A percentile compares a stretch with the other conserved stretches of the same genome.
phyloP scores from a whole-genome alignment of 495 filamentous ascomycete species.

The Xylaria intraflava region DNA sequence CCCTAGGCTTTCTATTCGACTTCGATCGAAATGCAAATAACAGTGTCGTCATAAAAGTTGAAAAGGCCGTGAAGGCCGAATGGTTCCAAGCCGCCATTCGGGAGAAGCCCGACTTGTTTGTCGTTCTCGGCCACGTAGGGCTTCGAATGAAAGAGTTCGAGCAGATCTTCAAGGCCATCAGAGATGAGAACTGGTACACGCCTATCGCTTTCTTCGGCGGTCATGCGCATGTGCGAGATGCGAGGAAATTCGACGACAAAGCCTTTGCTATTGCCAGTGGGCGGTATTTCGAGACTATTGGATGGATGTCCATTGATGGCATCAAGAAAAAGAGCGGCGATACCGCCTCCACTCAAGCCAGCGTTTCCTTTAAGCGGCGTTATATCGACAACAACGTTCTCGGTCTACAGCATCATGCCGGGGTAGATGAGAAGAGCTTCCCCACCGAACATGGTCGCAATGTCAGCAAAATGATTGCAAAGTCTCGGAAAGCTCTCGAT shows the following conservation, averaged over 20 bases:
- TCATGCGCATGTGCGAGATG: conserved; percentile 86
- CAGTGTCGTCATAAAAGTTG: conserved; percentile 71
- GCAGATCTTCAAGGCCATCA: conserved; percentile 69
- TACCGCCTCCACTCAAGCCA: conserved; percentile 17
- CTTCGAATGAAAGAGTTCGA: conserved; percentile 72
- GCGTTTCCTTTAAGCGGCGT: conserved; percentile 59
- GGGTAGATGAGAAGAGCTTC: conserved; percentile 57
- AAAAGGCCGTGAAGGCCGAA: conserved; percentile 67
- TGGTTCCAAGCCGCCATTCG: conserved; percentile 89
- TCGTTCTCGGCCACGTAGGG: conserved; percentile 82
- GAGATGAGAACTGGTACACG: conserved; percentile 65
- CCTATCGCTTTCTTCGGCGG: conserved; percentile 94
- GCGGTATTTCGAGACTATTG: conserved; percentile 97
- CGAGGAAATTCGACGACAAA: conserved; percentile 68
- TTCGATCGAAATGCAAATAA: conserved; percentile 87
- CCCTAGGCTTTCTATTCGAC: conserved; percentile 92
- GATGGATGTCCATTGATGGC: conserved; percentile 83
- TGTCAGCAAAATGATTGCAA: conserved; percentile 62
- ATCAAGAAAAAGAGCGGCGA: conserved; percentile 37
- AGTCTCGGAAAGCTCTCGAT: conserved; percentile 59
- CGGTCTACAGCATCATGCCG: conserved; percentile 77
- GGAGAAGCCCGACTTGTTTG: conserved; percentile 80
- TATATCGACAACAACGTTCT: conserved; percentile 95
- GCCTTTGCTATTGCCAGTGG: conserved; percentile 81
- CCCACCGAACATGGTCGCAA: conserved; percentile 70